These are phyloP conservation scores for Gaeumannomyces sp. DNA, from an alignment of 2,329 filamentous ascomycete species.

Conservation along the genomic window DNA sequence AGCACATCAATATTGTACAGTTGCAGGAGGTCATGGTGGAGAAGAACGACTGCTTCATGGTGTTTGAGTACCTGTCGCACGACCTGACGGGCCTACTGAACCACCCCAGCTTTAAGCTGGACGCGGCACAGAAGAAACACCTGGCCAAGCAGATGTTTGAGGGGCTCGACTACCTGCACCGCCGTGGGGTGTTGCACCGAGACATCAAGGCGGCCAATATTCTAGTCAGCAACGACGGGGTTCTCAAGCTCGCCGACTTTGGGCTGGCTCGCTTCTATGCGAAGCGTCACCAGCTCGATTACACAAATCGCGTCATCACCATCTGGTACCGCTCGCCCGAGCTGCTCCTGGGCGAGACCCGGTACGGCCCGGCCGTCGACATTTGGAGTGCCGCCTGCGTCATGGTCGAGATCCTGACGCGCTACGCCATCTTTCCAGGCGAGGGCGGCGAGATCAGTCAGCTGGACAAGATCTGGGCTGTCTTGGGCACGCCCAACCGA, in stretches of 20 bases:
- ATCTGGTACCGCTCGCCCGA: conserved; percentile 97
- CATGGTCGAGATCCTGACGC: conserved; percentile 91
- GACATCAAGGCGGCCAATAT: conserved; percentile 99
- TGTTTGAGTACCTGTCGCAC: conserved; percentile 96
- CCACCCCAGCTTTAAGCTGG: conserved; percentile 83
- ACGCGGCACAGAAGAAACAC: conserved; percentile 83
- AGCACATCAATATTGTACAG: conserved; percentile 75
- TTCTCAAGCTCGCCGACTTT: conserved; percentile 92
- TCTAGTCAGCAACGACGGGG: conserved; percentile 80
- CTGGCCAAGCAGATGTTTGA: conserved; percentile 89
- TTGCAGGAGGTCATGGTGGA: conserved; percentile 96
- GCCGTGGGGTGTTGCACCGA: conserved; percentile 86
- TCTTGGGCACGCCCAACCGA: conserved; percentile 81
- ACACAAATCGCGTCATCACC: conserved; percentile 97
- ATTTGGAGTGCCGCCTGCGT: conserved; percentile 98
- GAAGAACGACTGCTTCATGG: conserved; percentile 98
- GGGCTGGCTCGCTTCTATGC: conserved; percentile 94
- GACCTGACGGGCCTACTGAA: conserved; percentile 93
- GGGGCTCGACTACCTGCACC: conserved; percentile 88
- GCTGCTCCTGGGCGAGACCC: conserved; percentile 82
- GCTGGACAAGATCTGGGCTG: conserved; percentile 90
- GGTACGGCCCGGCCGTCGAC: conserved; percentile 84
- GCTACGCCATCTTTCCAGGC: conserved; percentile 88
- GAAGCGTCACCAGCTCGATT: conserved; percentile 85
- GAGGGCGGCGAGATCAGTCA: conserved; percentile 95